A percentile compares a stretch with the other conserved stretches of the same genome.
Conservation (phyloP, 139 green algal genomes). For the Deuterostichococcus epilithicus region DNA sequence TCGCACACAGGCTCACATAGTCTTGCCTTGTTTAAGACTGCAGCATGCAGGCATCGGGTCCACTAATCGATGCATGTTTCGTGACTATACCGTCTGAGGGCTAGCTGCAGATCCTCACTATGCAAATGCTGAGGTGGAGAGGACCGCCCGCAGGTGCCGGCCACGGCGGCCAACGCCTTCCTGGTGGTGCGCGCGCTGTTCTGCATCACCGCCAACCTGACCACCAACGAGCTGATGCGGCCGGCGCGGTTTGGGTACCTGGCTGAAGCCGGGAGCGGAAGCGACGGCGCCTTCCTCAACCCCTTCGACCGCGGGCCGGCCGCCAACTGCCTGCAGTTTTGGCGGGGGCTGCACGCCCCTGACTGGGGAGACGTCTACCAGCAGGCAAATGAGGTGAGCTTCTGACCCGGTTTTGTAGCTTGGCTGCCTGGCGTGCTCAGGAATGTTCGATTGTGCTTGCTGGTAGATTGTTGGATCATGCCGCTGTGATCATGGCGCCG, state of each 20-base stretch:
- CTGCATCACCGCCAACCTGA: conserved; percentile 54
- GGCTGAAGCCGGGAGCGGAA: conserved; percentile 5
- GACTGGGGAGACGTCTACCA: neutral
- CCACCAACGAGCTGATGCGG: conserved; percentile 62
- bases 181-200: conserved; percentile 33
- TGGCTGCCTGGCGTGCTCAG: no score
- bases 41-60: no score
- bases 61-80: no score
- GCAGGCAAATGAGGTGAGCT: neutral
- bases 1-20: no score
- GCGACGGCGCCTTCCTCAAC: conserved; percentile 30
- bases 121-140: no score
- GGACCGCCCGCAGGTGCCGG: conserved; percentile 22
- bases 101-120: no score
- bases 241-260: conserved; percentile 49
- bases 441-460: no score
- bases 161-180: conserved; percentile 19
- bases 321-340: conserved; percentile 37
- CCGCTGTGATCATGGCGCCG: no score
- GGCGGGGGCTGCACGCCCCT: neutral
- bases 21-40: no score
- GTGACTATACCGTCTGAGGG: no score
- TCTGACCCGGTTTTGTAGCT: neutral
- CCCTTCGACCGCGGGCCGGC: conserved; percentile 38
- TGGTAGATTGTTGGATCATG: no score